These are phyloP conservation scores for Solanum sejunctum DNA, from an alignment of 257 asterid genomes.

Conservation along the genomic window DNA sequence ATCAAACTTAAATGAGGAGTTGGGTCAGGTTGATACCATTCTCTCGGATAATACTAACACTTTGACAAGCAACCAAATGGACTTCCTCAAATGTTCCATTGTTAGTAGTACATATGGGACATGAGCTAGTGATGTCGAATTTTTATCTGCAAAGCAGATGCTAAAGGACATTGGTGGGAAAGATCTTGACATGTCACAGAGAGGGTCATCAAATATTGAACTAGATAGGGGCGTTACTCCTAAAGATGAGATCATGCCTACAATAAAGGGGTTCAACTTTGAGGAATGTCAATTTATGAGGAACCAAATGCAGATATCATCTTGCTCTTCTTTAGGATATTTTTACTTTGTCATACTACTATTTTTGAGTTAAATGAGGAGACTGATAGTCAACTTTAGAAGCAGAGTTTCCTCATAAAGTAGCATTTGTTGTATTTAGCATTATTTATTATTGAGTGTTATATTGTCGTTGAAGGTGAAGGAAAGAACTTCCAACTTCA, in stretches of 20 bases:
- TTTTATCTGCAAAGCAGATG: constrained; percentile 85
- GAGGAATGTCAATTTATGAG: constrained; percentile 70
- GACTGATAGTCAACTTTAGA: constrained; percentile 62
- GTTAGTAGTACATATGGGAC: constrained; percentile 72
- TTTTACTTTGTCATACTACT: constrained; percentile 79
- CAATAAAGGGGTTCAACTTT: constrained; percentile 80
- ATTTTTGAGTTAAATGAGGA: constrained; percentile 79
- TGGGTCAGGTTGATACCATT: constrained; percentile 87
- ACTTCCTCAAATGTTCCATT: constrained; percentile 86
- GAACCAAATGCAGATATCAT: constrained; percentile 52
- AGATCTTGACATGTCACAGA: constrained; percentile 18
- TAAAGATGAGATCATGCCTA: constrained; percentile 38
- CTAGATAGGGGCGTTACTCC: constrained; percentile 52
- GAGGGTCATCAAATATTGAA: constrained; percentile 48
- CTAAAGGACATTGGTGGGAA: constrained; percentile 64
- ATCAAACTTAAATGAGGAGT: constrained; percentile 85
- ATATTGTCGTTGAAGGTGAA: no score
- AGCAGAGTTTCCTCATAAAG: constrained; percentile 94
- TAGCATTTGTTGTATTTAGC: constrained; percentile 47
- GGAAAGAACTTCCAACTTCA: no score
- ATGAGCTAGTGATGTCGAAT: constrained; percentile 79
- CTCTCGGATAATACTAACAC: constrained; percentile 95
- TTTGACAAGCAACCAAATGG: constrained; percentile 95
- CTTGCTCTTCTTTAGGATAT: constrained; percentile 71
- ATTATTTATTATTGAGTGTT: no score